phyloP scores from a whole-genome alignment of 306 rosid genomes.

The Ammopiptanthus mongolicus region DNA sequence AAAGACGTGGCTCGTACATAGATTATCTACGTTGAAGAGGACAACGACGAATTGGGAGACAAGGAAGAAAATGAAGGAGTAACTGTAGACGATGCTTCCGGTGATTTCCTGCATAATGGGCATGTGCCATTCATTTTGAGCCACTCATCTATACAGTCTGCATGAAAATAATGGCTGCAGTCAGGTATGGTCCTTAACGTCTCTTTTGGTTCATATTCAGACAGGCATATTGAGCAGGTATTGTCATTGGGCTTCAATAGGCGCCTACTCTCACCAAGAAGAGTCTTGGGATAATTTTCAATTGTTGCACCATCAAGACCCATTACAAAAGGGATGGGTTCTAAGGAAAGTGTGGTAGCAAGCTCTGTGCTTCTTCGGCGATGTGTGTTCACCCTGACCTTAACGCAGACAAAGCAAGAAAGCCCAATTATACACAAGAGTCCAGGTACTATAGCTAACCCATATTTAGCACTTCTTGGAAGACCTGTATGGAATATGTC shows the following conservation, averaged over 20 bases:
- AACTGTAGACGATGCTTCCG: constrained; percentile 21
- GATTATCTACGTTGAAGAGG: constrained; percentile 20
- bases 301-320: constrained; percentile 73
- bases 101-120: constrained; percentile 70
- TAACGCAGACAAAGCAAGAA: constrained; percentile 23
- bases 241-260: constrained; percentile 59
- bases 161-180: constrained; percentile 72
- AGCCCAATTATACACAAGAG: constrained; percentile 48
- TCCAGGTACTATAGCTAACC: constrained; percentile 59
- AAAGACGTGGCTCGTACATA: not conserved
- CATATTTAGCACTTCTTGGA: constrained; percentile 53
- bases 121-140: constrained; percentile 68
- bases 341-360: constrained; percentile 3
- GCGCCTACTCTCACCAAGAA: constrained; percentile 59
- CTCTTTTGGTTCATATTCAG: constrained; percentile 70
- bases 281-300: constrained; percentile 64
- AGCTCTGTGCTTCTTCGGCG: not conserved
- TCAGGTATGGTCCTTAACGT: constrained; percentile 65
- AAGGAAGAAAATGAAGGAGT: constrained; percentile 27
- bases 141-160: constrained; percentile 71
- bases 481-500: constrained; percentile 36
- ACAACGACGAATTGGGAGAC: constrained; percentile 15
- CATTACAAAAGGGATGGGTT: constrained; percentile 3
- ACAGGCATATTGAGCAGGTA: constrained; percentile 66
- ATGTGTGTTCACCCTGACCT: not conserved